Conservation (phyloP, 306 rosid genomes). For the Malus sieversii region DNA sequence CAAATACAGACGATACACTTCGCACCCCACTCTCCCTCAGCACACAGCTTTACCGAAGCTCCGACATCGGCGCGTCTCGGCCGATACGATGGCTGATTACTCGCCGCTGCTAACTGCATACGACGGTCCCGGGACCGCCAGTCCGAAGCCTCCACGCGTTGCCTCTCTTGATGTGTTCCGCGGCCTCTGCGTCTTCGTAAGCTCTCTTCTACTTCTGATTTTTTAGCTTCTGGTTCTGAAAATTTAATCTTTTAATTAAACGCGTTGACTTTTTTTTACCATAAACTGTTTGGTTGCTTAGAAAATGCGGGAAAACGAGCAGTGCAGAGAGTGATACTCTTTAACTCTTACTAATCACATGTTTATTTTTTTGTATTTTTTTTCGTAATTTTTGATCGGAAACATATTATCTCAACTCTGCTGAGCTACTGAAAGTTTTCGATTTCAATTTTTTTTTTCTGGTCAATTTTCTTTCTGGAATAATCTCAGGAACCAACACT, state of each 20-base stretch:
- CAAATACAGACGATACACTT: background rate
- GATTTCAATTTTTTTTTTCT: background rate
- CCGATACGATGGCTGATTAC: conserved; percentile 40
- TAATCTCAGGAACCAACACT: too few relatives aligned
- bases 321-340: background rate
- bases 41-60: conserved; percentile 4
- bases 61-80: background rate
- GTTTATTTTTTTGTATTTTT: background rate
- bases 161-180: conserved; percentile 89
- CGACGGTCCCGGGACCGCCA: background rate
- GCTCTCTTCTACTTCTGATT: background rate
- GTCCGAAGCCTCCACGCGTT: conserved; percentile 39
- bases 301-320: background rate
- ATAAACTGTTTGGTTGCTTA: background rate
- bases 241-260: background rate
- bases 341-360: background rate
- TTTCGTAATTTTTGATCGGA: too few relatives aligned
- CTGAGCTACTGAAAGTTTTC: background rate
- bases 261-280: background rate
- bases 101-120: conserved; percentile 27
- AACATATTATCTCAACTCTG: background rate
- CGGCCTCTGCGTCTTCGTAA: conserved; percentile 84
- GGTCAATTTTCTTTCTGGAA: too few relatives aligned
- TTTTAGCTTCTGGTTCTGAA: background rate
- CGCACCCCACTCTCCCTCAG: background rate